Percentiles rank a stretch among this genome's conserved stretches.
phyloP scores from a whole-genome alignment of 2,329 filamentous ascomycete genomes.

The Fusarium sacchari region DNA sequence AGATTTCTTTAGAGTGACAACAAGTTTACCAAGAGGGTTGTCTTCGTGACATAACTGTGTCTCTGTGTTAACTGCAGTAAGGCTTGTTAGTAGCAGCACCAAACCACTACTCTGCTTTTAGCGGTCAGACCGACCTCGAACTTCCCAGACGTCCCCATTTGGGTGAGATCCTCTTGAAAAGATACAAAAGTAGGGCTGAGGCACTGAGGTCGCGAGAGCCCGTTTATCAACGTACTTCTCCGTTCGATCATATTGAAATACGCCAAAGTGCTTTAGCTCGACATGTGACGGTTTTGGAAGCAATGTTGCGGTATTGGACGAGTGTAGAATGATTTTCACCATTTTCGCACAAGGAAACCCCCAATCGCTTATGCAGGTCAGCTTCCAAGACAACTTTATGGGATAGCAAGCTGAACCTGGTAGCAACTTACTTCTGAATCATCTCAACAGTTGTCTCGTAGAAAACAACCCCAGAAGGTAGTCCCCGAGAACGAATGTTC shows the following conservation, averaged over 20 bases:
- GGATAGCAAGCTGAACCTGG: not conserved
- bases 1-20: not conserved
- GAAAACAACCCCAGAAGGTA: no score
- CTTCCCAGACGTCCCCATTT: not conserved
- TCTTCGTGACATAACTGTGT: not conserved
- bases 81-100: rapidly evolving
- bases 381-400: no score
- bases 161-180: rapidly evolving
- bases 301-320: rapidly evolving
- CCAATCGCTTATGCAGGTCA: not conserved
- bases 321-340: rapidly evolving
- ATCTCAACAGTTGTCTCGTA: no score
- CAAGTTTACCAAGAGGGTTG: not conserved
- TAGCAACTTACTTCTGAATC: not conserved
- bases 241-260: no score
- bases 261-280: not conserved
- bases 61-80: rapidly evolving
- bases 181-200: not conserved
- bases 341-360: not conserved
- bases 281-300: rapidly evolving
- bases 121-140: not conserved
- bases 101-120: rapidly evolving
- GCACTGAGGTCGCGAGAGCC: no score
- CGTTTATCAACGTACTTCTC: no score
- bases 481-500: rapidly evolving